phyloP scores from a whole-genome alignment of 345 rosid species.

The Atalantia buxifolia region DNA sequence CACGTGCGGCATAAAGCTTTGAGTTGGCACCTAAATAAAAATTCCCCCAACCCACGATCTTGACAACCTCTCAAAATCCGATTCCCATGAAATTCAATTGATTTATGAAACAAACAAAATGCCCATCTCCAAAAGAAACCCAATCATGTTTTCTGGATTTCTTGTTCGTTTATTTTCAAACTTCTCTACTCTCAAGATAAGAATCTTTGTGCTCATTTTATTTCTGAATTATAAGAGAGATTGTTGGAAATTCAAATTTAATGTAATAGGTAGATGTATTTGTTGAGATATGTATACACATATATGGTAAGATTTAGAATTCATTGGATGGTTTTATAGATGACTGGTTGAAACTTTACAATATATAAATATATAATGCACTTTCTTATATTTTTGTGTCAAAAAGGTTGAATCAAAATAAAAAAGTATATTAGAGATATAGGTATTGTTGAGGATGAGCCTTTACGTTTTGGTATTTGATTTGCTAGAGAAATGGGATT shows the following conservation, averaged over 20 bases:
- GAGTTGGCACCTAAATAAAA: background rate
- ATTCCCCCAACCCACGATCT: background rate
- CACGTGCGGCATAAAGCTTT: slow-evolving; percentile 11
- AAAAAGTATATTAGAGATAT: no score
- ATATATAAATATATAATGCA: no score
- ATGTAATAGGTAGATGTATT: background rate
- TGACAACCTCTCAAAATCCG: slow-evolving; percentile 1
- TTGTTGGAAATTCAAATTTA: no score
- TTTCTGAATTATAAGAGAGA: background rate
- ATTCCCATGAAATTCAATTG: slow-evolving; percentile 10
- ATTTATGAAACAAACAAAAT: background rate
- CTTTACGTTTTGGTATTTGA: no score
- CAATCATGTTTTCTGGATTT: no score
- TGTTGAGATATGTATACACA: background rate
- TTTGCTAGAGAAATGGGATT: no score
- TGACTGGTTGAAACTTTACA: no score
- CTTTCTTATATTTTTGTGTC: no score
- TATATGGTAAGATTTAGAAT: background rate
- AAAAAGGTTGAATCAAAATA: no score
- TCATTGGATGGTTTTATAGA: background rate
- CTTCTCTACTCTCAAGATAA: slow-evolving; percentile 3
- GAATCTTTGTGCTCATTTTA: background rate
- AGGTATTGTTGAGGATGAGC: no score
- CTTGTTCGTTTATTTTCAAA: slow-evolving; percentile 8
- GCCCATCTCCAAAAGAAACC: background rate